Evolutionary conservation across 1,139 yeast species (phyloP), one percentile per base, ranked within the genome.

Genomic region (Candida smagusa): DNA sequence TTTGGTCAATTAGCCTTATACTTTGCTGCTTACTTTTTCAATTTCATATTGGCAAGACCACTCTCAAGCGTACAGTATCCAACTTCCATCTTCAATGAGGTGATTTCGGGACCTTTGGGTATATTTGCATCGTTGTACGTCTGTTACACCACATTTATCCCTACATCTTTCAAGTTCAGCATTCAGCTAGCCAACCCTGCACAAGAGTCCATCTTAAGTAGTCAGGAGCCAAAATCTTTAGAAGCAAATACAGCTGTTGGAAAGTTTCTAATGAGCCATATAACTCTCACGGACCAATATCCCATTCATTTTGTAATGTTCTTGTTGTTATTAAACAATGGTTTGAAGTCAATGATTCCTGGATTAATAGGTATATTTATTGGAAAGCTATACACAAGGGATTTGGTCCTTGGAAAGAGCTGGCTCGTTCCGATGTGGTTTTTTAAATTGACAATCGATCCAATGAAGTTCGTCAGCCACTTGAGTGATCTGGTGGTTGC

Each of bases 21-120:
- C 59, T 66, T 56, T 16, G 30, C 58, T 57, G 12, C 63, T 63
- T 61, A 51, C 36, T 36, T 53, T 24, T 31, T 58, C 9, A 34
- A 54, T 28, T 33, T 41, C 30, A 33, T 42, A 34, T 22, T 33
- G 9, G 9, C 12, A 7, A 12, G 9, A 11, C 12, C 29, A 4
- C 12, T 8, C 9, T n/a, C 9, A 11, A 21, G 9, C 13, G 22
- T 37, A 9, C 33, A 36, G 7, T 65, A 59, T 38, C 49, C 48
- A 22, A 51, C 54, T 5, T 63, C 72, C 2, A 34, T 66, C 1
- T 61, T 68, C 45, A 70, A 71, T 46, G 54, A 60, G 29, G 61
- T 65, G 11, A 46, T 53, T 1, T 67, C 87, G 0, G 94, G 94
- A 0, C 88, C 90, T 2, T 65, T 81, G 27, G 81, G 84, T 0